Percentiles rank a stretch among this genome's conserved stretches.
Evolutionary conservation across 192 early-diverging fungal genomes (phyloP).

Genomic region (Backusella circina): DNA sequence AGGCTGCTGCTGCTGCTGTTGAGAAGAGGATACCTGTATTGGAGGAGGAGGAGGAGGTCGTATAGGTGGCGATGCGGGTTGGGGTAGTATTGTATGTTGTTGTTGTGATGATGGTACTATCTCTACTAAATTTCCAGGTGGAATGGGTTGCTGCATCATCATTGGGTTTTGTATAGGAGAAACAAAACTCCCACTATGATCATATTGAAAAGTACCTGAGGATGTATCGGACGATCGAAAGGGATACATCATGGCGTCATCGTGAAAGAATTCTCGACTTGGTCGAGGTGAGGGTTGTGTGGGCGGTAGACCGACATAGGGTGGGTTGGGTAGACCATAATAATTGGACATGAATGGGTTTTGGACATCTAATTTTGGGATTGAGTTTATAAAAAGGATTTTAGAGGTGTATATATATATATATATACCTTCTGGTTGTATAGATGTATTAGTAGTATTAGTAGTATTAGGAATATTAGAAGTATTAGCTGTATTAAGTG

Average conservation of each 20-base stretch:
- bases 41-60: neutral
- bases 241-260: neutral
- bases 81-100: neutral
- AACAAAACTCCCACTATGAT: neutral
- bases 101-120: neutral
- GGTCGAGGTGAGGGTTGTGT: neutral
- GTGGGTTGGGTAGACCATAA: neutral
- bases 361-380: neutral
- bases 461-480: neutral
- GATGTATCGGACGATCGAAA: neutral
- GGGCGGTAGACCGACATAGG: conserved; percentile 5
- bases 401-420: neutral
- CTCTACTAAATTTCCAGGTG: neutral
- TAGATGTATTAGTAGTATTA: neutral
- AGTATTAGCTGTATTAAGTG: neutral
- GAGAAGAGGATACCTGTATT: conserved; percentile 9
- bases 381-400: too few relatives aligned
- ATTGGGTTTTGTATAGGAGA: conserved; percentile 3
- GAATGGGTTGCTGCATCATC: neutral
- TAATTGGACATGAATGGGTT: conserved; percentile 14
- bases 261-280: neutral
- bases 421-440: neutral
- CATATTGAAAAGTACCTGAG: neutral
- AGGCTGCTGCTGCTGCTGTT: conserved; percentile 16
- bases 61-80: neutral